Evolutionary conservation across 1,284 basidiomycete species (phyloP), one percentile per base, ranked within the genome.

Genomic region (Ganoderma sp.): DNA sequence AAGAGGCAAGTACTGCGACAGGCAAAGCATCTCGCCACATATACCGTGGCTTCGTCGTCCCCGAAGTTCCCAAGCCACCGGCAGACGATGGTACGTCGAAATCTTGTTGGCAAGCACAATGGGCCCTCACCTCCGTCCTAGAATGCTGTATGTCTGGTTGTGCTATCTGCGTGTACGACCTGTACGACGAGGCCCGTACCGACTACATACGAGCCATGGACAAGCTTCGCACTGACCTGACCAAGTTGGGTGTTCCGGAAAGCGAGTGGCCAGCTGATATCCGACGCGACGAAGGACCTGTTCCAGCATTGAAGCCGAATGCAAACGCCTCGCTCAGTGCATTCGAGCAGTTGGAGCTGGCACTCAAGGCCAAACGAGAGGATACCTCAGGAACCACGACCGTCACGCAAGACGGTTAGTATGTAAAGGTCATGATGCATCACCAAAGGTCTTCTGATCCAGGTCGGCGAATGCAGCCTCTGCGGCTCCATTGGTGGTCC

Each of bases 61-160:
- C 91, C 2, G 79, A 86, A 68, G 79, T 85, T 67, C 91, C 91
- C 0, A 82, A 78, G 56, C 82, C 85, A 12, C 91, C 91, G 4
- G 84, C 82, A 63, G 81, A 88, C 54, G 91, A 92, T 76, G 91
- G 91, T 90, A 71, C 37, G 84, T 80, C 37, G 7, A 25, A 3
- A 2, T 8, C 63, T 37, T 15, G 6, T 41, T 10, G 14, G 14
- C 65, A 2, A 28, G 8, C 3, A 19, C 22, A 32, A 19, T 61
- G 4, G 42, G 8, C 3, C 22, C 10, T 41, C 17, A 37, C 17
- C 22, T 45, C 37, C 17, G 22, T 15, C 61, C 9, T 22, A 95
- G 93, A 95, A 79, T 96, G 95, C 79, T 96, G 95, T 80, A 96
- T 95, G 94, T 95, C 93, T 10, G 94, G 94, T 39, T 97, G 95